Evolutionary conservation across 192 early-diverging fungal genomes (phyloP).

Genomic region (Coemansia sp.): DNA sequence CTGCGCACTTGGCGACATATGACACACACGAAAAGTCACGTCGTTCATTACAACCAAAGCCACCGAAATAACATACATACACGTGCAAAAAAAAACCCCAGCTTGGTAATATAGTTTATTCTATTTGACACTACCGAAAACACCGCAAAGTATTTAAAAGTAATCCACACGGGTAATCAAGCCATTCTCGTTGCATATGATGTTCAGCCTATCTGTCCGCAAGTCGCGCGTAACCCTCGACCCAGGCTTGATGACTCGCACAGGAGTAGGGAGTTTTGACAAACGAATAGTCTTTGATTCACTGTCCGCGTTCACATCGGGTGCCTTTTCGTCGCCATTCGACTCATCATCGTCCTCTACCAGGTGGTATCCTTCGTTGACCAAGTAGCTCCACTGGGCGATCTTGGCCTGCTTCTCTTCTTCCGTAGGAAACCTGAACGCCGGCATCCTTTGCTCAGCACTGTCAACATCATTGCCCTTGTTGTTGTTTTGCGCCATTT

Average conservation of each 20-base stretch:
- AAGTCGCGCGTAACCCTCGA: conserved; percentile 34
- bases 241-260: conserved; percentile 26
- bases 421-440: conserved; percentile 12
- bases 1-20: too few species aligned
- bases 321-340: background rate
- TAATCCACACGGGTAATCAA: conserved; percentile 13
- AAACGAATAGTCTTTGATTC: conserved; percentile 7
- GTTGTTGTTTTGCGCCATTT: background rate
- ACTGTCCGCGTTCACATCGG: background rate
- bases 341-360: background rate
- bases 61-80: too few species aligned
- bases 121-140: background rate
- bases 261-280: conserved; percentile 19
- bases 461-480: background rate
- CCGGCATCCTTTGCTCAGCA: too few species aligned
- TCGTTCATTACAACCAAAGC: too few species aligned
- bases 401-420: conserved; percentile 21
- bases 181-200: conserved; percentile 15
- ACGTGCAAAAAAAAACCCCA: too few species aligned
- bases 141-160: conserved; percentile 8
- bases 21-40: too few species aligned
- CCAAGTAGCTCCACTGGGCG: conserved; percentile 7
- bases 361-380: conserved; percentile 13
- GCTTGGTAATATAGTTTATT: too few species aligned
- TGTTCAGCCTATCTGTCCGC: conserved; percentile 22